These are phyloP conservation scores for Cicer yamashitae DNA, from an alignment of 306 rosid species.

Conservation along the genomic window DNA sequence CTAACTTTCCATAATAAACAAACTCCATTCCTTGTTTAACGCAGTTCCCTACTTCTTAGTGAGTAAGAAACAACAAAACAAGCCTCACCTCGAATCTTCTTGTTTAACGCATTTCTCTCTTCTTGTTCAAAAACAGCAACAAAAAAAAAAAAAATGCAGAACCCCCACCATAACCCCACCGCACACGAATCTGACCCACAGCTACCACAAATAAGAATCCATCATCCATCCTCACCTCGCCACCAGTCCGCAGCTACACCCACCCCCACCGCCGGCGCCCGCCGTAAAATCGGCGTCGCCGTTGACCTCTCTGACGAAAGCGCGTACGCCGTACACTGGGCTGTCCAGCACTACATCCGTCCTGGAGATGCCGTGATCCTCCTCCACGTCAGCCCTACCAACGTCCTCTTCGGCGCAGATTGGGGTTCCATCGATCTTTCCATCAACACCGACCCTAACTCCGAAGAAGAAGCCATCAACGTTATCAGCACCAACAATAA, in stretches of 20 bases:
- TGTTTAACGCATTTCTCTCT: too few species aligned
- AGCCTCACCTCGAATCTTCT: too few species aligned
- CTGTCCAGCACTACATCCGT: slow-evolving; percentile 89
- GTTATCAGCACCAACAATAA: slow-evolving; percentile 28
- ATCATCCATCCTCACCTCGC: slow-evolving; percentile 88
- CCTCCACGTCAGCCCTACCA: slow-evolving; percentile 96
- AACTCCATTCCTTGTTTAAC: not conserved
- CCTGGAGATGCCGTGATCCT: slow-evolving; percentile 97
- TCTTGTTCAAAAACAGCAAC: not conserved
- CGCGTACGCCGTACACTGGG: slow-evolving; percentile 96
- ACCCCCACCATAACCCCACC: slow-evolving; percentile 47
- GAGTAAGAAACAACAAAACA: not conserved
- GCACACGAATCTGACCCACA: slow-evolving; percentile 72
- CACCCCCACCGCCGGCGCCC: slow-evolving; percentile 95
- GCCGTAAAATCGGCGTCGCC: slow-evolving; percentile 94
- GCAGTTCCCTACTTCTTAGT: not conserved
- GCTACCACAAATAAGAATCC: slow-evolving; percentile 86
- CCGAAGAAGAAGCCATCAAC: slow-evolving; percentile 43
- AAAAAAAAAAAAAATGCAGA: slow-evolving; percentile 50
- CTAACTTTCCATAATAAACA: not conserved
- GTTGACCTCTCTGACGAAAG: slow-evolving; percentile 96
- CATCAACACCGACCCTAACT: slow-evolving; percentile 55
- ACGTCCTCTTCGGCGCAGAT: slow-evolving; percentile 97
- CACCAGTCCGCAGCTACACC: slow-evolving; percentile 70
- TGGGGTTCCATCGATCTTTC: slow-evolving; percentile 91